Evolutionary conservation across 139 green algal genomes (phyloP).

Genomic region (Chlorella ohadii): DNA sequence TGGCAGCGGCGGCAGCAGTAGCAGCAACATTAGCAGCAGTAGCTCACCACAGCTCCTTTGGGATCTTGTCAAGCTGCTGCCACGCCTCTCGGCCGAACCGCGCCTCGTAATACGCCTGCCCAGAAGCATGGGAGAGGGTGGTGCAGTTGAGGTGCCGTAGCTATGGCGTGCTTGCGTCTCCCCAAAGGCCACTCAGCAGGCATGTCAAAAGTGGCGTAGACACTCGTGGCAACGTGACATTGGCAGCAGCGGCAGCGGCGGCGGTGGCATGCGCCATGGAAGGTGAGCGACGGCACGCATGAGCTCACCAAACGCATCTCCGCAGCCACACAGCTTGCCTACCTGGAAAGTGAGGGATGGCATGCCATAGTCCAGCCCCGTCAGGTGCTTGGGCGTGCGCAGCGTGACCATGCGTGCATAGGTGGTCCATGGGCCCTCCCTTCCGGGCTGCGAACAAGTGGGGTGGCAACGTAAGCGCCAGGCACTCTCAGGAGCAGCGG

Average conservation of each 20-base stretch:
- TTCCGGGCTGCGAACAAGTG: conserved; percentile 24
- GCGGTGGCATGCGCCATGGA: no score
- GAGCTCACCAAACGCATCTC: background rate
- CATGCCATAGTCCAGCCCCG: conserved; percentile 48
- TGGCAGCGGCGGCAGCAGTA: no score
- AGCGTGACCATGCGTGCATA: conserved; percentile 57
- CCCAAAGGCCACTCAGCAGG: no score
- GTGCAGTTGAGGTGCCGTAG: background rate
- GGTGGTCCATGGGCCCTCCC: conserved; percentile 52
- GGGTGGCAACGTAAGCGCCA: no score
- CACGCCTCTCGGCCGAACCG: conserved; percentile 43
- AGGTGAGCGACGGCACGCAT: no score
- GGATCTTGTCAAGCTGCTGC: conserved; percentile 55
- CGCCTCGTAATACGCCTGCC: conserved; percentile 49
- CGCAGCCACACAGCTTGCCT: background rate
- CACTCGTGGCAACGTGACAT: no score
- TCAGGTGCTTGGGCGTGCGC: conserved; percentile 55
- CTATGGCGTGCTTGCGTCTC: no score
- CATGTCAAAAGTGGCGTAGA: no score
- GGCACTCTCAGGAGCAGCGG: no score
- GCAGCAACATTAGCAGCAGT: no score
- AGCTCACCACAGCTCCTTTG: conserved; percentile 34
- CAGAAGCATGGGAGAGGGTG: background rate
- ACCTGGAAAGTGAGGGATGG: conserved; percentile 48
- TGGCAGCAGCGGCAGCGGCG: no score